These are phyloP conservation scores for Fusarium multiceps DNA, from an alignment of 2,329 filamentous ascomycete species.

Conservation along the genomic window DNA sequence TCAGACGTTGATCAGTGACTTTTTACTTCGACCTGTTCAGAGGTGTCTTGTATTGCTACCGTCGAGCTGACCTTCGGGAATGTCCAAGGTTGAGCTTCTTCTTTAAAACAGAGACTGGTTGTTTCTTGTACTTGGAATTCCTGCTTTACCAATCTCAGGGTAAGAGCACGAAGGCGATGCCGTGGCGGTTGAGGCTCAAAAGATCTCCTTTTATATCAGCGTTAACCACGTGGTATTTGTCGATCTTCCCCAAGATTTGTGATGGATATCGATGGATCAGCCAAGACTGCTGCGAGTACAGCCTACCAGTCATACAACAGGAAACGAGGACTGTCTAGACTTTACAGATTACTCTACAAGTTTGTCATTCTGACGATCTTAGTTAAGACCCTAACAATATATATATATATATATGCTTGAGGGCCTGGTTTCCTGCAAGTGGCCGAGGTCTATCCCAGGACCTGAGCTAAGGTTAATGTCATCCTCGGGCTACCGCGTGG, in stretches of 20 bases:
- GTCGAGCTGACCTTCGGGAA: neutral
- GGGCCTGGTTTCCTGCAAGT: neutral
- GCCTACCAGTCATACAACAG: neutral
- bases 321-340: neutral
- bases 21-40: neutral
- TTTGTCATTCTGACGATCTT: neutral
- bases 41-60: neutral
- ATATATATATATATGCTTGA: neutral
- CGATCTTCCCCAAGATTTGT: neutral
- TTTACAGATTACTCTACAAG: neutral
- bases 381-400: neutral
- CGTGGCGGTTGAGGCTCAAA: neutral
- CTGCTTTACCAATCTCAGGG: neutral
- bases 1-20: neutral
- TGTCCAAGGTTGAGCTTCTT: neutral
- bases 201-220: neutral
- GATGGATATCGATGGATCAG: neutral
- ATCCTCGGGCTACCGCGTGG: neutral
- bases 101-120: neutral
- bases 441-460: neutral
- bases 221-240: neutral
- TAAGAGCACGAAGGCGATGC: neutral
- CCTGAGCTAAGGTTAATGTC: neutral
- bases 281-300: neutral
- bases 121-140: neutral